These are phyloP conservation scores for Simplicillium aogashimaense DNA, from an alignment of 2,329 filamentous ascomycete genomes.

Conservation along the genomic window DNA sequence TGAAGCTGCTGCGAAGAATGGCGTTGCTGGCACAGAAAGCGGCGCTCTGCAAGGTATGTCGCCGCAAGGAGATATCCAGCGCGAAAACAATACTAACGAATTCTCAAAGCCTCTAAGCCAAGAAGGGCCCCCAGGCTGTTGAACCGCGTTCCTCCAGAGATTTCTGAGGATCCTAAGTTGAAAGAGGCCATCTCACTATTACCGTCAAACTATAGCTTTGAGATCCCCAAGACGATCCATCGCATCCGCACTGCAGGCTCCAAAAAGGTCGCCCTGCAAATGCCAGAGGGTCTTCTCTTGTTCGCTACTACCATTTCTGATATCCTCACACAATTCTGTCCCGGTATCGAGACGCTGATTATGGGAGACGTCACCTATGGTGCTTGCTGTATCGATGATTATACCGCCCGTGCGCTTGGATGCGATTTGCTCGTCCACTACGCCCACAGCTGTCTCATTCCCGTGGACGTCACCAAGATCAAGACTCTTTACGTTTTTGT, in stretches of 20 bases:
- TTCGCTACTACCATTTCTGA: slow-evolving; percentile 98
- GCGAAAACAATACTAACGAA: neutral
- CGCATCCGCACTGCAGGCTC: slow-evolving; percentile 73
- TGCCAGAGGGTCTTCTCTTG: slow-evolving; percentile 88
- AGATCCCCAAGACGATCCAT: slow-evolving; percentile 97
- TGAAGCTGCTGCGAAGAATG: slow-evolving; percentile 38
- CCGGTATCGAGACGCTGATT: slow-evolving; percentile 83
- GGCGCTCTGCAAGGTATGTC: slow-evolving; percentile 40
- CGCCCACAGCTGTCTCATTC: slow-evolving; percentile 92
- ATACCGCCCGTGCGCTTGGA: slow-evolving; percentile 84
- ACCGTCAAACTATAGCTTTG: slow-evolving; percentile 95
- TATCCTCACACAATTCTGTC: slow-evolving; percentile 89
- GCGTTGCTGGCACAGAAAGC: slow-evolving; percentile 13
- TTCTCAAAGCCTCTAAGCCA: slow-evolving; percentile 52
- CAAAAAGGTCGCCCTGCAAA: slow-evolving; percentile 84
- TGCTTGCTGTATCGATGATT: slow-evolving; percentile 97
- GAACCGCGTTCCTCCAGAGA: slow-evolving; percentile 83
- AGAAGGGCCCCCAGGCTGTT: slow-evolving; percentile 68
- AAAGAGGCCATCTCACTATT: slow-evolving; percentile 80
- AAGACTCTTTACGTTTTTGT: slow-evolving; percentile 98
- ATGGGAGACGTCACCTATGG: slow-evolving; percentile 99
- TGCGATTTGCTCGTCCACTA: slow-evolving; percentile 96
- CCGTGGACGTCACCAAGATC: slow-evolving; percentile 92
- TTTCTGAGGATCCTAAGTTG: slow-evolving; percentile 74
- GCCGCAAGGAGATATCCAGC: neutral